Percentiles rank a stretch among this genome's conserved stretches.
phyloP scores from a whole-genome alignment of 1,139 yeast species.

The Nakaseomyces glabratus region DNA sequence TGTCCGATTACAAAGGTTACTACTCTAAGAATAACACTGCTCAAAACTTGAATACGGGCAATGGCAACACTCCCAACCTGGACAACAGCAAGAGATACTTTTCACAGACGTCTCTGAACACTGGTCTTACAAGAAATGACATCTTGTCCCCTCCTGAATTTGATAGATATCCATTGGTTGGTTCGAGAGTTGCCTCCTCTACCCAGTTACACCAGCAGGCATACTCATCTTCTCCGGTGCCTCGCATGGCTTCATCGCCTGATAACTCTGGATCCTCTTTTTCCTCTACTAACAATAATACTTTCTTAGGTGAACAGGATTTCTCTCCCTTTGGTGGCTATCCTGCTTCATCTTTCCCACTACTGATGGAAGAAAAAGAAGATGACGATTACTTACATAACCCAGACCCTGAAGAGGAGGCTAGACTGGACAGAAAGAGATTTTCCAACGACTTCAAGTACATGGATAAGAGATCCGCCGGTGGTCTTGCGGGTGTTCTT shows the following conservation, averaged over 20 bases:
- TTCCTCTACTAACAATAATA: slow-evolving; percentile 23
- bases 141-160: slow-evolving; percentile 42
- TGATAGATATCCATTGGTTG: slow-evolving; percentile 50
- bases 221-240: slow-evolving; percentile 6
- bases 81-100: slow-evolving; percentile 8
- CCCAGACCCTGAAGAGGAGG: slow-evolving; percentile 86
- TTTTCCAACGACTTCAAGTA: slow-evolving; percentile 48
- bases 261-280: slow-evolving; percentile 20
- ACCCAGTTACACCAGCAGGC: slow-evolving; percentile 21
- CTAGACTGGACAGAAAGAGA: slow-evolving; percentile 59
- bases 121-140: slow-evolving; percentile 21
- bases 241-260: slow-evolving; percentile 8
- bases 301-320: slow-evolving; percentile 36
- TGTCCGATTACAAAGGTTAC: slow-evolving; percentile 27
- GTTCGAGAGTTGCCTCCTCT: slow-evolving; percentile 42
- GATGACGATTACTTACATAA: slow-evolving; percentile 87
- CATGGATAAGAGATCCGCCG: slow-evolving; percentile 50
- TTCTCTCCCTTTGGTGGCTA: slow-evolving; percentile 88
- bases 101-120: slow-evolving; percentile 11
- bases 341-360: slow-evolving; percentile 80
- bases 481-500: slow-evolving; percentile 50
- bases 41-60: slow-evolving; percentile 4
- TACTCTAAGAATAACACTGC: slow-evolving; percentile 19
- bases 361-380: slow-evolving; percentile 80
- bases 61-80: slow-evolving; percentile 2